Evolutionary conservation across 2,329 filamentous ascomycete genomes (phyloP), one percentile per base, ranked within the genome.

Genomic region (Diaporthe aspalathi): DNA sequence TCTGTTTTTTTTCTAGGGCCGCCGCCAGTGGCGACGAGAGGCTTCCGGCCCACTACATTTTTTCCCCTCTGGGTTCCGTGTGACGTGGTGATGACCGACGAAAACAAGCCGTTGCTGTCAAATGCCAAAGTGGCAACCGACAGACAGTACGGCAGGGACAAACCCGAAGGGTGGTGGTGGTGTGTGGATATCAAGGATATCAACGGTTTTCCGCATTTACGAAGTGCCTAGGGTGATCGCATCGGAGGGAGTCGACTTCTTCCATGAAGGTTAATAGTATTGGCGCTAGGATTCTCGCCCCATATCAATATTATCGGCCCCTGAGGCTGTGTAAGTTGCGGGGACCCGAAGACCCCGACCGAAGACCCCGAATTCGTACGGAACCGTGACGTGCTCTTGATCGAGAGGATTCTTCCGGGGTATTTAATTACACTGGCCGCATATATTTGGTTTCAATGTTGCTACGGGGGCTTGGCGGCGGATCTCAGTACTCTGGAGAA

Each of bases 101-200:
- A 38, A 29, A 38, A 22, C n/a, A n/a, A n/a, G n/a, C 27, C 29
- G 45, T 50, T n/a, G 43, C 9, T 63, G n/a, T 38, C 29, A 7
- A 62, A 47, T 40, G 56, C 56, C 27, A 47, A 47, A 47, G 60
- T 50, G 57, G 20, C 43, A 63, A 35, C 20, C 20, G 43, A 24
- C 12, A 32, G 43, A 24, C 12, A 32, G 14, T 11, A 24, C 8
- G 8, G n/a, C 38, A 49, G 43, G 14, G 29, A 50, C n/a, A 24
- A 38, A 1, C 0, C 8, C 29, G 20, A 9, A 24, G 20, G 20
- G 29, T 24, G 22, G 9, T 38, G 35, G 6, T 38, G 29, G 45
- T 12, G 29, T 65, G 60, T 20, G 16, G 29, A n/a, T 65, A 65
- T n/a, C 45, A 20, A 38, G 38, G 7, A 16, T 24, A 7, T 20